Evolutionary conservation across 2,329 filamentous ascomycete genomes (phyloP), one percentile per base, ranked within the genome.

Genomic region (Chaetomiaceae sp.): DNA sequence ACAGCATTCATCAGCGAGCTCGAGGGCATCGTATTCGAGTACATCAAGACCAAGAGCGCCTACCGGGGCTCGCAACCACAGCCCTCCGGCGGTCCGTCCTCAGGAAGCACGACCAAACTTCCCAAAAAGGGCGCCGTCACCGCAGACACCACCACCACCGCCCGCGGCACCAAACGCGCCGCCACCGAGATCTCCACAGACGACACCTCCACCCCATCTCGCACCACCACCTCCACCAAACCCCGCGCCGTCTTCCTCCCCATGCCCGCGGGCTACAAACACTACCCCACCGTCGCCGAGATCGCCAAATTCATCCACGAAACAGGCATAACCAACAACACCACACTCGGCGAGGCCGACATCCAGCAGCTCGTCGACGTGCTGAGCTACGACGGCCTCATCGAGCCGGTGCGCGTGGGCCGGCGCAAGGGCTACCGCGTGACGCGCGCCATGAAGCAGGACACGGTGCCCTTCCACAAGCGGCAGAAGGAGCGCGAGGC

Each of bases 301-400:
- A 87, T 99, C 49, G 90, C 91, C 33, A 76, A 80, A 15, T 83
- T 85, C 60, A 82, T 97, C 59, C 85, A 86, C 60, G 75, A 78
- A 27, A 82, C 79, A 22, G 81, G 82, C 43, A 79, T 92, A 48
- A 85, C 90, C 25, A 86, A 85, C 54, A 87, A 89, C 57, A 87
- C 85, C 46, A 83, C 83, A 11, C 72, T 87, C 12, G 78, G 78
- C 42, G 85, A 90, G 61, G 81, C 82, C 29, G 91, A 96, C 64
- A 86, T 97, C 61, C 82, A 89, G 65, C 87, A 92, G 67, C 78
- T 97, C 17, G 78, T 97, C 38, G 88, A 96, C 64, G 88, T 96
- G 62, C 82, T 99, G 55, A 85, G 89, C 47, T 95, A 87, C 72
- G 94, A 99, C 64, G 89, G 89, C 47, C 85, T 89, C 56, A 74